Conservation (phyloP, 2,329 filamentous ascomycete genomes). For the Botrytis squamosa region DNA sequence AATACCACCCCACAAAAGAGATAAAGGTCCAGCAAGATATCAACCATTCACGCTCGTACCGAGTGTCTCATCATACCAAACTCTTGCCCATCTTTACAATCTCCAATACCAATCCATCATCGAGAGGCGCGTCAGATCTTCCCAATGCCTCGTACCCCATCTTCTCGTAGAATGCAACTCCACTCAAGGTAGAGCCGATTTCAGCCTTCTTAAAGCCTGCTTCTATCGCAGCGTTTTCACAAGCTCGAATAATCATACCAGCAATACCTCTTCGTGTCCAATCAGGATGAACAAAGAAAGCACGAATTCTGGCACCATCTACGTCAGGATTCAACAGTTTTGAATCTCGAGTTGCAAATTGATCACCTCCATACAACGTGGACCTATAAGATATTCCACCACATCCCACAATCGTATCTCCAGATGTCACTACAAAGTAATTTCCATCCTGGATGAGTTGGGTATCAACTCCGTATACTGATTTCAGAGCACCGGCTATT, state of each 20-base stretch:
- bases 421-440: conserved; percentile 24
- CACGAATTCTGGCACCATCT: conserved; percentile 27
- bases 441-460: conserved; percentile 25
- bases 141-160: conserved; percentile 24
- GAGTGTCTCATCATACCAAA: conserved; percentile 10
- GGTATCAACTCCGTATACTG: conserved; percentile 27
- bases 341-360: conserved; percentile 23
- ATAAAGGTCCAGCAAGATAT: not conserved
- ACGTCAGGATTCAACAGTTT: conserved; percentile 21
- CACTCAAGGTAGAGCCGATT: conserved; percentile 26
- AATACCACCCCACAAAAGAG: not conserved
- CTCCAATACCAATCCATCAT: conserved; percentile 25
- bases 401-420: conserved; percentile 20
- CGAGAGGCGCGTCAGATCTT: conserved; percentile 20
- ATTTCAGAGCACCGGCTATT: conserved; percentile 24
- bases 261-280: conserved; percentile 24
- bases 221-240: conserved; percentile 23
- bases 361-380: conserved; percentile 28
- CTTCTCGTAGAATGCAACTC: conserved; percentile 25
- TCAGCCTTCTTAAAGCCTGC: conserved; percentile 26
- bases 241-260: conserved; percentile 21
- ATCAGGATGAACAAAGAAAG: conserved; percentile 28
- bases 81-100: conserved; percentile 27
- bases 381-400: conserved; percentile 27
- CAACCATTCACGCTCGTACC: not conserved